Evolutionary conservation across 75 land plant species (phyloP), one percentile per base, ranked within the genome.

Genomic region (Selaginella moellendorffii): DNA sequence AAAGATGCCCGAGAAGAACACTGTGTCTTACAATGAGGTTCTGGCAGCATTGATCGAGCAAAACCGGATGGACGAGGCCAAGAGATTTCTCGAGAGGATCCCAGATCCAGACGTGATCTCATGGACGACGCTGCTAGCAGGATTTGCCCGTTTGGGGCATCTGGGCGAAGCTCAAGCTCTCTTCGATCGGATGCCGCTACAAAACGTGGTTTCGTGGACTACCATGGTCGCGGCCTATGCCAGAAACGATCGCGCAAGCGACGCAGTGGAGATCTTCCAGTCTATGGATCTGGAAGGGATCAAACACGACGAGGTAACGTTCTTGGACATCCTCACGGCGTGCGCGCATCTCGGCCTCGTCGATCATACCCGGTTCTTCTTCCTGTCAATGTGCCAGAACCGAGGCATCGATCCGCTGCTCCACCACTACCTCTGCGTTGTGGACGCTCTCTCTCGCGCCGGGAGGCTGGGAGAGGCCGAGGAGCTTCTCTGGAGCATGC

Each of bases 181-280:
- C 31, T 72, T 76, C 63, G 53, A 67, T 22, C 54, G 56, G 24
- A 26, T 72, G 23, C 29, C 24, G 2, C 56, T 53, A 23, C 62
- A 54, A 27, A 67, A 76, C 28, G 65, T 71, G 25, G 70, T 71
- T 31, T 61, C 74, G 2, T 76, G 63, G 25, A 76, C 63, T 30
- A 56, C 63, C 22, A 62, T 76, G 30, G 29, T 71, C 18, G 60
- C 28, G 28, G 69, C 69, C 10, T 71, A 61, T 71, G 70, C 65
- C 1, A 66, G 52, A 56, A 61, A 65, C 56, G 79, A 68, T 5
- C 9, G 30, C 1, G 17, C 36, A 21, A 30, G 61, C 18, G 56
- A 52, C n/a, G 79, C 71, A 0, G 0, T 77, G 26, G 19, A 63
- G 2, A 8, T 64, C 17, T 77, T 68, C 51, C 10, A 51, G n/a